phyloP scores from a whole-genome alignment of 345 rosid species.

The Anacardium occidentale region DNA sequence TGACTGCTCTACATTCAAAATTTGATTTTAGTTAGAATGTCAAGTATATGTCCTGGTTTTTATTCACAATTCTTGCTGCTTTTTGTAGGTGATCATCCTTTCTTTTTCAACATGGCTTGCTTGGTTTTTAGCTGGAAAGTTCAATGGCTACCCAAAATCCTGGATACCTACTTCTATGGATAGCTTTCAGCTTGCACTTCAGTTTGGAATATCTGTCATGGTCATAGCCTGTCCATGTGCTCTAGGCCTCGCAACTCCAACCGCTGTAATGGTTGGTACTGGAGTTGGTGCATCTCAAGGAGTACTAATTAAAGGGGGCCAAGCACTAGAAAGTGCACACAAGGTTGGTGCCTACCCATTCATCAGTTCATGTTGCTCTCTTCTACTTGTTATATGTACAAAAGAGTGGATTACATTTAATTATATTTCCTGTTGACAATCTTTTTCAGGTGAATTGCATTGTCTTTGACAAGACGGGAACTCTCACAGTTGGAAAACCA shows the following conservation, averaged over 20 bases:
- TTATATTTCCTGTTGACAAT: neutral
- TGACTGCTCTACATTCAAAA: neutral
- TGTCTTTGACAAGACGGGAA: constrained; percentile 97
- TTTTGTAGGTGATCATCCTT: constrained; percentile 66
- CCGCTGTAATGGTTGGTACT: constrained; percentile 99
- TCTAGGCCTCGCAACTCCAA: constrained; percentile 94
- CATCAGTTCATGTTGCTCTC: constrained; percentile 1
- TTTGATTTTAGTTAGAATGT: neutral
- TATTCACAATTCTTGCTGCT: neutral
- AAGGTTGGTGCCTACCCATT: constrained; percentile 41
- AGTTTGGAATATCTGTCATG: constrained; percentile 98
- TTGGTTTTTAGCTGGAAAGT: constrained; percentile 86
- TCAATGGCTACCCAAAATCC: constrained; percentile 73
- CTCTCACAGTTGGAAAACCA: constrained; percentile 90
- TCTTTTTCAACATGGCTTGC: constrained; percentile 86
- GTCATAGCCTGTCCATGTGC: constrained; percentile 99
- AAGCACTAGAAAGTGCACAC: constrained; percentile 83
- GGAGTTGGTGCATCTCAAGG: constrained; percentile 99
- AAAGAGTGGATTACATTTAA: neutral
- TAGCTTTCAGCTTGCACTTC: constrained; percentile 87
- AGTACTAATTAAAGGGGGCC: constrained; percentile 91
- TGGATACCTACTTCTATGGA: constrained; percentile 98
- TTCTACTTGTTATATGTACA: neutral
- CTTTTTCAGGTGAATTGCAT: constrained; percentile 69
- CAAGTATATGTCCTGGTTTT: neutral